Evolutionary conservation across 1,284 basidiomycete genomes (phyloP), one percentile per base, ranked within the genome.

Genomic region (Ceratobasidium sp.): DNA sequence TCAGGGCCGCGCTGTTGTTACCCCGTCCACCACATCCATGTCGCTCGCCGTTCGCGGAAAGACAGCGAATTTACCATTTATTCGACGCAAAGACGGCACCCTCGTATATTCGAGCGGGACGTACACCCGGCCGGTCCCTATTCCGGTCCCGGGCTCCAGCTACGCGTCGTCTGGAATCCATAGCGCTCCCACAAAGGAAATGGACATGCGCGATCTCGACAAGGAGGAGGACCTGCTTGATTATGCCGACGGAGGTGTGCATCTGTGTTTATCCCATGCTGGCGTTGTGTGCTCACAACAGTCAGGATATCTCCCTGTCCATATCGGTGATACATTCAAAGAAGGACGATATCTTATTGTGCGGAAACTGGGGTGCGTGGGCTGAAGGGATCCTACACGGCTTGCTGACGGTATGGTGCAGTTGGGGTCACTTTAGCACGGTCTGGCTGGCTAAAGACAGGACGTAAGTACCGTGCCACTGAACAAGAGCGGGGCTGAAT

Each of bases 321-420:
- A 95, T 77, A 94, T 98, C 72, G 95, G 95, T 75, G 94, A 98
- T 79, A 78, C 84, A 29, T 97, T 98, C 78, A 92, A 90, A 62
- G 87, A 93, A 72, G 91, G 86, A 8, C 44, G 58, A 6, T 99
- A 99, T 78, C 78, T 87, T 73, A 91, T 98, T 75, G 94, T 98
- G 69, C 82, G 96, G 72, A 99, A 99, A 79, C 87, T 99, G 16
- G 97, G 96, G 58, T 60, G 30, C 27, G 58, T 60, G 27, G 1
- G 29, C 33, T 23, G 4, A 11, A 25, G 11, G 21, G 21, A 11
- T 19, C 2, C 5, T 25, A n/a, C 25, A 36, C 29, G 19, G 3
- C n/a, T 49, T 11, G 16, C 14, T 36, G 33, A 36, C 33, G 5
- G 11, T 4, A 36, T 36, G 33, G 33, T 36, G 46, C 46, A 60